Evolutionary conservation across 768 basidiomycete species (phyloP).

Genomic region (Clavaria fumosa): DNA sequence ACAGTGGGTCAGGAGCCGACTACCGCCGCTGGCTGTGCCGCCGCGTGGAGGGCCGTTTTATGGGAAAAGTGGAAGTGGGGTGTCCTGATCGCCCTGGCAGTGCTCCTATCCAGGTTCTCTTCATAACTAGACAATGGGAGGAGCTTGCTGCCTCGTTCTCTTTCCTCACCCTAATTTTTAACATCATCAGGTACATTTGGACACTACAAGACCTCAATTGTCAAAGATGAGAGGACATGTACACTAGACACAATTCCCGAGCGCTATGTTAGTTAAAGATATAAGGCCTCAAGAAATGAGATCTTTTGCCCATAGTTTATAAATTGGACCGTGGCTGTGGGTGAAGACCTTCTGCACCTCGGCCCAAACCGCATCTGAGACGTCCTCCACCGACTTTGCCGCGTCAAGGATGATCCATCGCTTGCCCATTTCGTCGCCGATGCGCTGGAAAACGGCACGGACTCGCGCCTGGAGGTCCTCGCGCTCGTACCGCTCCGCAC

Average conservation of each 20-base stretch:
- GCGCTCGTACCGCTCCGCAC: conserved; percentile 78
- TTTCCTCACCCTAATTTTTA: too few relatives aligned
- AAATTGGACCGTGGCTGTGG: conserved; percentile 27
- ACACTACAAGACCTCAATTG: conserved; percentile 3
- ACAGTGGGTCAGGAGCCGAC: too few relatives aligned
- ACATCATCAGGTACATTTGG: too few relatives aligned
- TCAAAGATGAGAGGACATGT: conserved; percentile 6
- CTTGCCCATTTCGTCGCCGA: conserved; percentile 33
- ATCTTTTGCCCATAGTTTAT: conserved; percentile 29
- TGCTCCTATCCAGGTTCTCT: too few relatives aligned
- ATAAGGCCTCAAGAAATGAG: not conserved
- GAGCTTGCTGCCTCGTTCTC: too few relatives aligned
- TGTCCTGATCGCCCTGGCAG: too few relatives aligned
- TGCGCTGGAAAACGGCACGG: conserved; percentile 37
- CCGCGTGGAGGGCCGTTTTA: too few relatives aligned
- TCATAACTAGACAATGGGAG: too few relatives aligned
- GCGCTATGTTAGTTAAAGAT: conserved; percentile 10
- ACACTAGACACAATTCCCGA: conserved; percentile 10
- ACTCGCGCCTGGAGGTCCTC: conserved; percentile 60
- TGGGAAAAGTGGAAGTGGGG: too few relatives aligned
- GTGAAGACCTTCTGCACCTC: conserved; percentile 21
- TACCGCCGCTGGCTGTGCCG: too few relatives aligned
- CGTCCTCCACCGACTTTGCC: conserved; percentile 30
- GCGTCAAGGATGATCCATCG: conserved; percentile 49
- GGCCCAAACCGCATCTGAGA: conserved; percentile 41